phyloP scores from a whole-genome alignment of 768 basidiomycete genomes.

The Clavaria fumosa region DNA sequence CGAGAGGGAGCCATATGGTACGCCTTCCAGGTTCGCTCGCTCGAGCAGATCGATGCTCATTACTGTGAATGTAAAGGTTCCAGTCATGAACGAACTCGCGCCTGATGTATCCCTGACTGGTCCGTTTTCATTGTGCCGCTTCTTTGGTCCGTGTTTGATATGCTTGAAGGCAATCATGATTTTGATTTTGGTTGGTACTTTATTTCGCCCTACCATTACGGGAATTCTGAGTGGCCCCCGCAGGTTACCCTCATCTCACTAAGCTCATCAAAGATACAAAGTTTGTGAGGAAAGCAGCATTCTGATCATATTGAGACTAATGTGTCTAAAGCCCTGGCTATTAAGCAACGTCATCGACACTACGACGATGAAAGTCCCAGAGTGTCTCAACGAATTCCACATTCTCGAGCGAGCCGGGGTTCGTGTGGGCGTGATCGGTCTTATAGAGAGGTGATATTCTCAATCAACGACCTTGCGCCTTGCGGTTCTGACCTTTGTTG shows the following conservation, averaged over 20 bases:
- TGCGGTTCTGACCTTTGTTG: neutral
- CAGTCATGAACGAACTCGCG: constrained; percentile 68
- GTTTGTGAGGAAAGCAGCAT: constrained; percentile 33
- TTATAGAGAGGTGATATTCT: constrained; percentile 59
- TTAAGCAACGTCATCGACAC: constrained; percentile 75
- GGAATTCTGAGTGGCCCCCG: neutral
- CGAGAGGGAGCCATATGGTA: constrained; percentile 86
- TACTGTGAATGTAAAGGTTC: constrained; percentile 36
- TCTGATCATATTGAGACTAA: neutral
- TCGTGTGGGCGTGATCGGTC: constrained; percentile 67
- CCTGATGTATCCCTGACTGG: constrained; percentile 72
- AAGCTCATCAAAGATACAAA: constrained; percentile 55
- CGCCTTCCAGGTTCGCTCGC: constrained; percentile 10
- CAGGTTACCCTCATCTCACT: constrained; percentile 51
- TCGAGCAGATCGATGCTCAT: neutral
- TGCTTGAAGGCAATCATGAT: constrained; percentile 66
- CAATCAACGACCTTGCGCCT: constrained; percentile 6
- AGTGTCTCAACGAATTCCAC: constrained; percentile 40
- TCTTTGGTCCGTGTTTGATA: constrained; percentile 1
- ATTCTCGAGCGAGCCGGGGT: constrained; percentile 58
- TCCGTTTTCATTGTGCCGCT: constrained; percentile 16
- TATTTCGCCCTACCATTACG: neutral
- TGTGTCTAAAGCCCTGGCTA: constrained; percentile 93
- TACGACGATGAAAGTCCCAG: constrained; percentile 46
- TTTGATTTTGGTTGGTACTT: constrained; percentile 60